Percentiles rank a stretch among this genome's conserved stretches.
Evolutionary conservation across 1,139 yeast genomes (phyloP).

Genomic region (Taphrina confusa): DNA sequence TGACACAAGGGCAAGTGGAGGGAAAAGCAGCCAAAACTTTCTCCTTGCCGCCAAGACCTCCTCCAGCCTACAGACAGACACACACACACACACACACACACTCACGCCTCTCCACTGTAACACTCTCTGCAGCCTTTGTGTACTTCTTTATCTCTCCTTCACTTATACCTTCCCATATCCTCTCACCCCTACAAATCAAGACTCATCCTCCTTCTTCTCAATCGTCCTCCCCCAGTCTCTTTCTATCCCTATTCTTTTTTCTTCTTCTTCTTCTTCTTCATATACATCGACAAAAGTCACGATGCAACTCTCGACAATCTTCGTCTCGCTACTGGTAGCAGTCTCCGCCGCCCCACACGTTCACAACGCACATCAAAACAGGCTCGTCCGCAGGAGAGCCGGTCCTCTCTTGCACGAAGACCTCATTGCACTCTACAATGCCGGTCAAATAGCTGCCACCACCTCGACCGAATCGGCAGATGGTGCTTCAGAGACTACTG

Average conservation of each 20-base stretch:
- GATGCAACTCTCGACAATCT: slow-evolving; percentile 18
- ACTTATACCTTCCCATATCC: no score
- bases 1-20: no score
- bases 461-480: not conserved
- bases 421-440: slow-evolving; percentile 16
- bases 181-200: not conserved
- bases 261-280: not conserved
- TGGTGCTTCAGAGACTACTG: not conserved
- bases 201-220: not conserved
- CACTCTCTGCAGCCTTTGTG: not conserved
- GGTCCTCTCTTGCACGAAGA: slow-evolving; percentile 29
- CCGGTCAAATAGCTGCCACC: not conserved
- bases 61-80: not conserved
- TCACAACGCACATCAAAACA: slow-evolving; percentile 12
- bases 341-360: slow-evolving; percentile 8
- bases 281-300: no score
- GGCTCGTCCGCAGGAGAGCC: slow-evolving; percentile 1
- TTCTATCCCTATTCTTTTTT: not conserved
- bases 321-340: slow-evolving; percentile 10
- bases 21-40: no score
- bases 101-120: not conserved
- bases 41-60: slow-evolving; percentile 1
- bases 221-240: not conserved
- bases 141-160: not conserved
- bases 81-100: not conserved